A percentile compares a stretch with the other conserved stretches of the same genome.
These are phyloP conservation scores for Ophiostoma montium DNA, from an alignment of 2,329 filamentous ascomycete genomes.

Conservation along the genomic window DNA sequence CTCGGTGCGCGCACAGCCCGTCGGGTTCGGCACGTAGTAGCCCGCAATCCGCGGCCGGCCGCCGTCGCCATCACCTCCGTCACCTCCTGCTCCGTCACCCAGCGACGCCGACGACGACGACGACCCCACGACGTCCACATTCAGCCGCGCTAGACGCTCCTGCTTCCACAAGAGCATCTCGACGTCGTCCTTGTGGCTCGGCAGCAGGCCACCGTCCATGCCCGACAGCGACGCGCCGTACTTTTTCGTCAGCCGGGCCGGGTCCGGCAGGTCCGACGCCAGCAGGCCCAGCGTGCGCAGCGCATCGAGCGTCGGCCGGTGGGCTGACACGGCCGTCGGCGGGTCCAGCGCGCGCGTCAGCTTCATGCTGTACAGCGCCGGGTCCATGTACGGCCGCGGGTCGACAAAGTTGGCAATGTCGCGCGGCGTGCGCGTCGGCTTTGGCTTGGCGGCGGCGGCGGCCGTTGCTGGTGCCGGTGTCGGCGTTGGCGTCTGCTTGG, in stretches of 20 bases:
- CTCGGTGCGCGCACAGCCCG: constrained; percentile 81
- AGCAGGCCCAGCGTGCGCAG: constrained; percentile 31
- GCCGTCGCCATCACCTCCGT: constrained; percentile 11
- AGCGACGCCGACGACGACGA: no score
- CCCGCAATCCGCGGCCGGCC: constrained; percentile 34
- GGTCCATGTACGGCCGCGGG: constrained; percentile 7
- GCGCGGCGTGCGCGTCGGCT: not conserved
- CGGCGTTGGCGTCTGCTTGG: constrained; percentile 2
- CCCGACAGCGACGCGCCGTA: constrained; percentile 17
- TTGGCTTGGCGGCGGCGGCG: constrained; percentile 2
- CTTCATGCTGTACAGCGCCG: constrained; percentile 32
- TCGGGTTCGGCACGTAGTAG: constrained; percentile 72
- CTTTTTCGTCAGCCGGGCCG: constrained; percentile 33
- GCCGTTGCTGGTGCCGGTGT: not conserved
- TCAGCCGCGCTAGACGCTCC: constrained; percentile 41
- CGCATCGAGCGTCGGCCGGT: constrained; percentile 30
- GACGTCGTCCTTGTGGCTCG: constrained; percentile 30
- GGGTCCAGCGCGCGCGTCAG: constrained; percentile 32
- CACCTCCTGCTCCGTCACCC: no score
- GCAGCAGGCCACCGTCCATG: constrained; percentile 5
- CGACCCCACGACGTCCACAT: no score
- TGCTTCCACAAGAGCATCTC: constrained; percentile 44
- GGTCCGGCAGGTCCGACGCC: constrained; percentile 33
- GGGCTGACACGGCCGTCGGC: constrained; percentile 18
- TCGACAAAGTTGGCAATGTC: constrained; percentile 11